Evolutionary conservation across 2,329 filamentous ascomycete genomes (phyloP).

Genomic region (Alternaria consortialis): DNA sequence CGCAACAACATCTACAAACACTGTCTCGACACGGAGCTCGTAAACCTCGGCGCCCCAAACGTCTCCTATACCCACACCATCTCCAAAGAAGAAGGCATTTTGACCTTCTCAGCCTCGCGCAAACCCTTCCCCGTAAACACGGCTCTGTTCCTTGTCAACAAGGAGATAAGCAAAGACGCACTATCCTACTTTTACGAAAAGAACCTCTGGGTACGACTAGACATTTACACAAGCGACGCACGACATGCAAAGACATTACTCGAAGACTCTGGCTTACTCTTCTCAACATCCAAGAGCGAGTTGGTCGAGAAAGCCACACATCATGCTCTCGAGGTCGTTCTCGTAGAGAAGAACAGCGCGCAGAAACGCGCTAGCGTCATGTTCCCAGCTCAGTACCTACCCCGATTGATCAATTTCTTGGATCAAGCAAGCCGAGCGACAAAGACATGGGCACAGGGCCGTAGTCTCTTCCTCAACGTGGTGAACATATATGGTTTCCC

Average conservation of each 20-base stretch:
- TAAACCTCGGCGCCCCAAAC: constrained; percentile 38
- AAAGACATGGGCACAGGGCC: constrained; percentile 31
- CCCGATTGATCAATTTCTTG: constrained; percentile 47
- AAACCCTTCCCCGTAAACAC: constrained; percentile 37
- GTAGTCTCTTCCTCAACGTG: constrained; percentile 34
- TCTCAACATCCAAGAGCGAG: constrained; percentile 23
- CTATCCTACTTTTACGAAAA: constrained; percentile 43
- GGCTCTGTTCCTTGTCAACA: constrained; percentile 40
- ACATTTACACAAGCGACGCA: constrained; percentile 37
- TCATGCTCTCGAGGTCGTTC: constrained; percentile 41
- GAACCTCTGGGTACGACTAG: constrained; percentile 42
- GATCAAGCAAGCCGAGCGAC: constrained; percentile 35
- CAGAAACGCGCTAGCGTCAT: constrained; percentile 40
- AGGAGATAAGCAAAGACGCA: constrained; percentile 34
- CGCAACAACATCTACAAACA: constrained; percentile 48
- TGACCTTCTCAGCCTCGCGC: constrained; percentile 42
- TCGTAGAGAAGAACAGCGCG: constrained; percentile 41
- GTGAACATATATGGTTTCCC: constrained; percentile 37
- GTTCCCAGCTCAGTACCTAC: constrained; percentile 48
- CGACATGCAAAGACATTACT: constrained; percentile 45
- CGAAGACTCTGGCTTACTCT: constrained; percentile 44
- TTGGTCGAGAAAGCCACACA: constrained; percentile 17
- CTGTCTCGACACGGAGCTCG: constrained; percentile 46
- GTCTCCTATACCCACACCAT: constrained; percentile 44
- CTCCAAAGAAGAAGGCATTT: constrained; percentile 24